Percentiles rank a stretch among this genome's conserved stretches.
Conservation (phyloP, 2,329 filamentous ascomycete genomes). For the Rhynchosporium graminicola region DNA sequence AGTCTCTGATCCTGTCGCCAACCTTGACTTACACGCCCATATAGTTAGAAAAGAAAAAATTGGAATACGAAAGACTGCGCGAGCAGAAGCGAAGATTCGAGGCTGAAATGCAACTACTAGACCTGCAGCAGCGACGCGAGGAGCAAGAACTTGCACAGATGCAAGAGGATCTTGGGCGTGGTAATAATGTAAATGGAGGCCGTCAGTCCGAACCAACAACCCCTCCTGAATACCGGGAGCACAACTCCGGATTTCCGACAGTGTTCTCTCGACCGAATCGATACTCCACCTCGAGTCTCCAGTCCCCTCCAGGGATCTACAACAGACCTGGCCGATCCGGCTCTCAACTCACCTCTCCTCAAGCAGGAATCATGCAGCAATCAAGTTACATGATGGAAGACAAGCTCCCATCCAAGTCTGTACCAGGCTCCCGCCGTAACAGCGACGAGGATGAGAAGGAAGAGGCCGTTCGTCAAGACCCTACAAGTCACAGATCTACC, state of each 20-base stretch:
- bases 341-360: conserved; percentile 79
- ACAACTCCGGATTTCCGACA: conserved; percentile 67
- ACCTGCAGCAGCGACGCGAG: conserved; percentile 79
- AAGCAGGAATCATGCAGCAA: conserved; percentile 58
- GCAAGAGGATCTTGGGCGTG: conserved; percentile 71
- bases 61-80: conserved; percentile 87
- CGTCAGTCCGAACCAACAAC: conserved; percentile 95
- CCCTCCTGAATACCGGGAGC: conserved; percentile 87
- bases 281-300: conserved; percentile 85
- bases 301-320: conserved; percentile 75
- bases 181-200: conserved; percentile 52
- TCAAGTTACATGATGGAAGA: conserved; percentile 62
- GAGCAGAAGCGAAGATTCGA: conserved; percentile 90
- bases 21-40: conserved; percentile 42
- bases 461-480: conserved; percentile 67
- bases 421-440: conserved; percentile 83
- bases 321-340: conserved; percentile 74
- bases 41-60: conserved; percentile 90
- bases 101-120: conserved; percentile 86
- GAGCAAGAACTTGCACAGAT: conserved; percentile 84
- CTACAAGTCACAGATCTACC: conserved; percentile 70
- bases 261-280: conserved; percentile 83
- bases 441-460: conserved; percentile 90
- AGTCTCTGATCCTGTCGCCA: not conserved
- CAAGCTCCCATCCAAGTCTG: conserved; percentile 76